Percentiles rank a stretch among this genome's conserved stretches.
phyloP scores from a whole-genome alignment of 2,329 filamentous ascomycete genomes.

The Aspergillus pseudotamarii region DNA sequence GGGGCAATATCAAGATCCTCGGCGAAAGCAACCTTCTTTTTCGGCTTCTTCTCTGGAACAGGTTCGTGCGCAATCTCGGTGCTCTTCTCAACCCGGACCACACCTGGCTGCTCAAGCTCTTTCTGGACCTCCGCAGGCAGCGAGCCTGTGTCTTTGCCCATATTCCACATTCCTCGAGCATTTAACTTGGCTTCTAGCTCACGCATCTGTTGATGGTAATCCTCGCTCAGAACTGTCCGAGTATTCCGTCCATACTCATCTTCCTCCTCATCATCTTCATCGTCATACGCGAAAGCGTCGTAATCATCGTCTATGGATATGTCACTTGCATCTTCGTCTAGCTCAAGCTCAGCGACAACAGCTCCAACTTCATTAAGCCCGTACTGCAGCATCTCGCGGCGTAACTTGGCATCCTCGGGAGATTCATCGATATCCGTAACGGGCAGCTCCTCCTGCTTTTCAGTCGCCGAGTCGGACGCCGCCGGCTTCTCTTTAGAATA shows the following conservation, averaged over 20 bases:
- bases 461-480: slow-evolving; percentile 23
- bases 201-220: slow-evolving; percentile 80
- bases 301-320: slow-evolving; percentile 56
- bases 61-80: slow-evolving; percentile 14
- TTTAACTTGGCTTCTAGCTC: slow-evolving; percentile 78
- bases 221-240: slow-evolving; percentile 66
- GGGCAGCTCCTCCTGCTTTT: slow-evolving; percentile 39
- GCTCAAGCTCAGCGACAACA: slow-evolving; percentile 86
- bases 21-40: slow-evolving; percentile 82
- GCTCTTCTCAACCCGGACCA: slow-evolving; percentile 29
- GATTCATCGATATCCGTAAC: slow-evolving; percentile 75
- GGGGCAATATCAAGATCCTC: slow-evolving; percentile 71
- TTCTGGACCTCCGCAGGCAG: slow-evolving; percentile 37
- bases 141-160: slow-evolving; percentile 53
- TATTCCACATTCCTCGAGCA: slow-evolving; percentile 58
- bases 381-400: slow-evolving; percentile 89
- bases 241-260: slow-evolving; percentile 77
- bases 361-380: slow-evolving; percentile 84
- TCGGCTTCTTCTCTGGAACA: slow-evolving; percentile 31
- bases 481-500: slow-evolving; percentile 11
- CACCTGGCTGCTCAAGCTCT: slow-evolving; percentile 31
- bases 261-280: slow-evolving; percentile 64
- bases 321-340: slow-evolving; percentile 67
- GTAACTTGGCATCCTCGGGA: slow-evolving; percentile 75
- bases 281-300: slow-evolving; percentile 56